Percentiles rank a stretch among this genome's conserved stretches.
Evolutionary conservation across 2,329 filamentous ascomycete species (phyloP).

Genomic region (Pyrenophora seminiperda): DNA sequence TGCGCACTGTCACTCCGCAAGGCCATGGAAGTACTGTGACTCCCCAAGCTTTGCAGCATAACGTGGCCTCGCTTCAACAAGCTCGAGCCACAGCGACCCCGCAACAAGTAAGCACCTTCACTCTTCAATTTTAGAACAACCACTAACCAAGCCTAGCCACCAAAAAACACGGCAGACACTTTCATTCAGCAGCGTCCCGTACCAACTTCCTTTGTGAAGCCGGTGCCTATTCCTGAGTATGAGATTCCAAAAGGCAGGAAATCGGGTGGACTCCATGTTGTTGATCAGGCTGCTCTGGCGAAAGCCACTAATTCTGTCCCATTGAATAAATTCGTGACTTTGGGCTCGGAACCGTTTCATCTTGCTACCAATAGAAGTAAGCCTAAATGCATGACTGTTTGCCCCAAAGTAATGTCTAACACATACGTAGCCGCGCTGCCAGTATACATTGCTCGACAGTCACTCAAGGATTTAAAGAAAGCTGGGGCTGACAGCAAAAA

Average conservation of each 20-base stretch:
- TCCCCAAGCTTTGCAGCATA: conserved; percentile 41
- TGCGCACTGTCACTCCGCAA: conserved; percentile 31
- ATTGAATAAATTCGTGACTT: conserved; percentile 52
- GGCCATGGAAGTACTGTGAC: conserved; percentile 34
- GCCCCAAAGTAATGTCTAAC: conserved; percentile 25
- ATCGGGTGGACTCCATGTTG: conserved; percentile 50
- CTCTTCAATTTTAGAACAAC: not conserved
- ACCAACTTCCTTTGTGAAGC: conserved; percentile 23
- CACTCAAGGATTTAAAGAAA: conserved; percentile 53
- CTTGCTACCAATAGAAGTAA: conserved; percentile 53
- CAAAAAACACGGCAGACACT: conserved; percentile 34
- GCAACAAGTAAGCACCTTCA: conserved; percentile 36
- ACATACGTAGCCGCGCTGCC: conserved; percentile 47
- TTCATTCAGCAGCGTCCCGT: conserved; percentile 31
- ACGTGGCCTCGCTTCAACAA: conserved; percentile 22
- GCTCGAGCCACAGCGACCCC: conserved; percentile 27
- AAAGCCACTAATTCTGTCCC: conserved; percentile 52
- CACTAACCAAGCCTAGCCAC: conserved; percentile 32
- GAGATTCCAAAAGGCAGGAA: conserved; percentile 43
- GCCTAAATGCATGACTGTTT: conserved; percentile 16
- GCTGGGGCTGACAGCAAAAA: conserved; percentile 51
- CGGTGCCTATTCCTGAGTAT: conserved; percentile 37
- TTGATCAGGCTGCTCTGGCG: conserved; percentile 49
- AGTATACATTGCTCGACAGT: conserved; percentile 51
- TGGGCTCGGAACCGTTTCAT: conserved; percentile 51